Evolutionary conservation across 257 asterid genomes (phyloP), one percentile per base, ranked within the genome.

Genomic region (Gardenia jasminoides): DNA sequence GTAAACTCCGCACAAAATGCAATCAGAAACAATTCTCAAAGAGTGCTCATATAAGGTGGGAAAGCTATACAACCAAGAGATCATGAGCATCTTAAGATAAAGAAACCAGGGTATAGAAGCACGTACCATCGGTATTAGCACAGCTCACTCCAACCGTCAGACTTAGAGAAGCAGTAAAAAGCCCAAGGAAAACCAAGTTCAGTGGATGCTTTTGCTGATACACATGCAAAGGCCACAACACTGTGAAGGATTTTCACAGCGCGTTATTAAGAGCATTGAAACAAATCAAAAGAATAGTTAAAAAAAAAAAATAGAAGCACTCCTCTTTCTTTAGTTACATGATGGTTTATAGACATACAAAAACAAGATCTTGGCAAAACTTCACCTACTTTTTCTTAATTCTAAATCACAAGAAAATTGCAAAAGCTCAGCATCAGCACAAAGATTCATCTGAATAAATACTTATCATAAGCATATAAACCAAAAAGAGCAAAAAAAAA

Each of bases 161-260:
- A 85, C 99, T 96, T 80, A 96, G 74, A 58, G 95, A 93, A 72
- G 88, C 83, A 41, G 99, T 96, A 46, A 93, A 96, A 76, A 96
- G 97, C 79, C 95, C 98, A 67, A 96, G 98, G 96, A 96, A 93
- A 56, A 96, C 56, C 67, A 96, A 83, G 91, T 96, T 96, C 89
- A 87, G 80, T 1, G 99, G 99, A 85, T 96, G 99, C 91, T 79
- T 95, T 80, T 95, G 98, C 83, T 91, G 96, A 76, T 95, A 95
- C 28, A 90, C 76, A 82, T 93, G 85, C 88, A 95, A 78, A 19
- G 99, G 99, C 98, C 97, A 93, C 88, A 95, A 48, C 84, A 92
- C 99, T 95, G 87, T 54, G 71, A 66, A 78, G 79, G 59, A 72
- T 62, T 72, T 52, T 8, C 26, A 78, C 65, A 50, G 4, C 65